These are phyloP conservation scores for Chondrus crispus DNA, from an alignment of 23 red algal genomes.

Conservation along the genomic window DNA sequence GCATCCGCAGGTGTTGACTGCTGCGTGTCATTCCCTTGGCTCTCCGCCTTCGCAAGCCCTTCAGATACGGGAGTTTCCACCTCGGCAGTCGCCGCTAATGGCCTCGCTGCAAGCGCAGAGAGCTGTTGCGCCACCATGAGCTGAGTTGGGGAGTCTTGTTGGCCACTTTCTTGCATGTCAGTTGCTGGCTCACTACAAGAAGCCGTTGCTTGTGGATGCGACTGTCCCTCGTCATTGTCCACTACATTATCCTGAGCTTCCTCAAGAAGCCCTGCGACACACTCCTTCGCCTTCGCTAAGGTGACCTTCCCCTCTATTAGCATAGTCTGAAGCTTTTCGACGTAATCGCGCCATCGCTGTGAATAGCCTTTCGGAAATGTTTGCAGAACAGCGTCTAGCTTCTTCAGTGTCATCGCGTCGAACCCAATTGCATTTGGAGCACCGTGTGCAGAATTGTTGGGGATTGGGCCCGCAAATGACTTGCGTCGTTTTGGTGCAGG, in stretches of 20 bases:
- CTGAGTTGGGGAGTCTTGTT: neutral
- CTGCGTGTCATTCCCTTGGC: too few species aligned
- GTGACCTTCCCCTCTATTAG: slow-evolving; percentile 14
- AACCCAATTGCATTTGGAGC: too few species aligned
- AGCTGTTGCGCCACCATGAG: neutral
- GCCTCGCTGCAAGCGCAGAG: neutral
- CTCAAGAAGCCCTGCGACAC: slow-evolving; percentile 11
- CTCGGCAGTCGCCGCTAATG: too few species aligned
- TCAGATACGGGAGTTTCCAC: too few species aligned
- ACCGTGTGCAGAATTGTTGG: neutral
- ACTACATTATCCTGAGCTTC: neutral
- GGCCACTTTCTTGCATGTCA: neutral
- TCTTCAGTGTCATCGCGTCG: slow-evolving; percentile 25
- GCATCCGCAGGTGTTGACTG: too few species aligned
- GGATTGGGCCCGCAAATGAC: neutral
- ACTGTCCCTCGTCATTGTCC: neutral
- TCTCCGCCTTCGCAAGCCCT: too few species aligned
- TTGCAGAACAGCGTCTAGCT: neutral
- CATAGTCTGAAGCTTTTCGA: slow-evolving; percentile 17
- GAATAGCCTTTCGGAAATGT: slow-evolving; percentile 52
- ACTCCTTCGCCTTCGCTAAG: slow-evolving; percentile 41
- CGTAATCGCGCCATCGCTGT: slow-evolving; percentile 47
- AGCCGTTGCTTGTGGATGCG: neutral
- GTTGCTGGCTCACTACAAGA: neutral
- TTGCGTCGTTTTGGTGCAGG: slow-evolving; percentile 38